Evolutionary conservation across 495 filamentous ascomycete genomes (phyloP).

Genomic region (Talaromyces adpressus): DNA sequence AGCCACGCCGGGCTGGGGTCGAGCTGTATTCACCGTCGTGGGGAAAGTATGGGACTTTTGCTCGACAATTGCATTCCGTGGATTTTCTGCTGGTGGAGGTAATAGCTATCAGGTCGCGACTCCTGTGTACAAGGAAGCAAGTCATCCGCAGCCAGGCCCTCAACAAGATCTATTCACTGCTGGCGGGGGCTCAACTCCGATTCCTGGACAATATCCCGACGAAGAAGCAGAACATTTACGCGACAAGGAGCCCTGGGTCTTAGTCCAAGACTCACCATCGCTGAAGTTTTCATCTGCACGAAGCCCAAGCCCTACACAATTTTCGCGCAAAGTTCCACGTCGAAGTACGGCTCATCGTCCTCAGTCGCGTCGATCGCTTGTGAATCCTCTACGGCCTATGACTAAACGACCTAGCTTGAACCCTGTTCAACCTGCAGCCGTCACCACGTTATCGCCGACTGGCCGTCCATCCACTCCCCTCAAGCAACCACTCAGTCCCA

Average conservation of each 20-base stretch:
- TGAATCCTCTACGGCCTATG: constrained; percentile 16
- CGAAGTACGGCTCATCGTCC: constrained; percentile 9
- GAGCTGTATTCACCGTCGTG: constrained; percentile 49
- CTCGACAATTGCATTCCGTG: constrained; percentile 62
- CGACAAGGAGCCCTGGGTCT: constrained; percentile 63
- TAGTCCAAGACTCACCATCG: constrained; percentile 46
- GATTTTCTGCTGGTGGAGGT: constrained; percentile 82
- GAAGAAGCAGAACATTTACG: constrained; percentile 21
- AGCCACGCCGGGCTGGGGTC: constrained; percentile 30
- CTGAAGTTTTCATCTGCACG: constrained; percentile 6
- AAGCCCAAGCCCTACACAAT: constrained; percentile 16
- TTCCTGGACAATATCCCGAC: constrained; percentile 40
- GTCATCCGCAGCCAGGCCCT: constrained; percentile 19
- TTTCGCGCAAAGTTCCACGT: constrained; percentile 19
- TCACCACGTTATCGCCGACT: constrained; percentile 11
- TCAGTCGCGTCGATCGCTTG: constrained; percentile 10
- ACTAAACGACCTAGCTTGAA: constrained; percentile 21
- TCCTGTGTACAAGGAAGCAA: constrained; percentile 12
- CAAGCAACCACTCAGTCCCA: constrained; percentile 22
- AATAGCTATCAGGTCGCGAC: constrained; percentile 51
- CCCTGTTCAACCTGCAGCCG: not conserved
- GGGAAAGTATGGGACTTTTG: constrained; percentile 82
- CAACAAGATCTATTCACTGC: constrained; percentile 15
- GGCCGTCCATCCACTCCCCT: constrained; percentile 34
- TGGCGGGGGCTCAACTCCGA: constrained; percentile 14